phyloP scores from a whole-genome alignment of 2,329 filamentous ascomycete species.

The Phoma sp. region DNA sequence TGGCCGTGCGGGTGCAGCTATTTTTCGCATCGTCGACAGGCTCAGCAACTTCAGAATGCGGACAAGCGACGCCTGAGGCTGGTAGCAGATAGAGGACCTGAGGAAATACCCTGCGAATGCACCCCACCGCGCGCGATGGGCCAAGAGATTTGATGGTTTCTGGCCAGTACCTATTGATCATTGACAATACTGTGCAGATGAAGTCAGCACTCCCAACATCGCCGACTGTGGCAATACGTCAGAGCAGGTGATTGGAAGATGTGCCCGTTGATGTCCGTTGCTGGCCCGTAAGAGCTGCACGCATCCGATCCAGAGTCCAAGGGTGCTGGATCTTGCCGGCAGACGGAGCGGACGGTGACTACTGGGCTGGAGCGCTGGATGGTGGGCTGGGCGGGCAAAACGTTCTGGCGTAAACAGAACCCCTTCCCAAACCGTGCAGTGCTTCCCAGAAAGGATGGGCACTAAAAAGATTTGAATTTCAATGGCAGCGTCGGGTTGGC shows the following conservation, averaged over 20 bases:
- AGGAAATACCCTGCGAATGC: conserved; percentile 4
- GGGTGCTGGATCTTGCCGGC: conserved; percentile 18
- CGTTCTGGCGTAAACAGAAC: conserved; percentile 19
- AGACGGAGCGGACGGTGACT: conserved; percentile 11
- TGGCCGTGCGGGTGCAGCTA: conserved; percentile 3
- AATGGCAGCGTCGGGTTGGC: conserved; percentile 20
- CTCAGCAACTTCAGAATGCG: conserved; percentile 4
- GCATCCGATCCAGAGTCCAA: conserved; percentile 21
- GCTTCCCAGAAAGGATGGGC: conserved; percentile 19
- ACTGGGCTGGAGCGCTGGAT: conserved; percentile 13
- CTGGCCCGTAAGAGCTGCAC: conserved; percentile 19
- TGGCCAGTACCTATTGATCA: conserved; percentile 10
- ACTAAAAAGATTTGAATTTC: conserved; percentile 29
- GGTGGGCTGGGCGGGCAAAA: conserved; percentile 16
- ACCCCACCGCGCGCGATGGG: conserved; percentile 9
- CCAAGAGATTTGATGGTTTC: conserved; percentile 2
- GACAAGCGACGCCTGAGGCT: conserved; percentile 4
- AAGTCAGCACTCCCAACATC: conserved; percentile 12
- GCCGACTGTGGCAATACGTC: conserved; percentile 2
- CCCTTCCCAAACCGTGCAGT: conserved; percentile 28
- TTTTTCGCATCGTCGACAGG: conserved; percentile 5
- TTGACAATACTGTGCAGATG: conserved; percentile 11
- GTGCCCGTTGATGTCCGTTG: conserved; percentile 20
- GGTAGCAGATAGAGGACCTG: conserved; percentile 29
- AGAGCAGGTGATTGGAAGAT: conserved; percentile 8